Conservation (phyloP, 1,139 yeast species). For the Yamadazyma friedrichii region DNA sequence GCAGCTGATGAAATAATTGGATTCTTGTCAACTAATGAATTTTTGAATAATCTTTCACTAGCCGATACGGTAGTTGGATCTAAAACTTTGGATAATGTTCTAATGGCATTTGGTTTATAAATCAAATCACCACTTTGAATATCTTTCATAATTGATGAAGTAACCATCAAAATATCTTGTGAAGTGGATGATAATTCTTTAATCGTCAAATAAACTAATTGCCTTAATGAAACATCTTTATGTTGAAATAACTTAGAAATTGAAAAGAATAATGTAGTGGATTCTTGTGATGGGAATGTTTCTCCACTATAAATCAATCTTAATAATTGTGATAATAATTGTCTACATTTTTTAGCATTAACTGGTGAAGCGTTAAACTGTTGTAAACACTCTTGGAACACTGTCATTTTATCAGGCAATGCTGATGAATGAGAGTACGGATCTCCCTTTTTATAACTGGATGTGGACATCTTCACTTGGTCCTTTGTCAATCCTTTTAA, state of each 20-base stretch:
- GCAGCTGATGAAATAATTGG: constrained; percentile 93
- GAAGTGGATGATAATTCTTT: constrained; percentile 85
- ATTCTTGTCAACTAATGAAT: constrained; percentile 88
- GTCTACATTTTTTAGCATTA: constrained; percentile 83
- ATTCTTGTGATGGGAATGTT: constrained; percentile 82
- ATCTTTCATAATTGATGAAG: constrained; percentile 97
- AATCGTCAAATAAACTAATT: constrained; percentile 88
- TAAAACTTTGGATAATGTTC: constrained; percentile 85
- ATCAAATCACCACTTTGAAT: constrained; percentile 85
- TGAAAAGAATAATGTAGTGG: constrained; percentile 89
- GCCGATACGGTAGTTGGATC: constrained; percentile 93
- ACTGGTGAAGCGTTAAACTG: constrained; percentile 93
- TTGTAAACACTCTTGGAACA: constrained; percentile 91
- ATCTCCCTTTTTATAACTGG: constrained; percentile 85
- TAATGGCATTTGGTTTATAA: constrained; percentile 91
- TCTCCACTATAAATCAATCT: constrained; percentile 81
- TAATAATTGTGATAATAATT: constrained; percentile 68
- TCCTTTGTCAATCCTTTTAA: neutral
- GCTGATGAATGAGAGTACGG: constrained; percentile 56
- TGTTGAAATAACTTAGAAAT: constrained; percentile 94
- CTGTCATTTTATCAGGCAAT: constrained; percentile 92
- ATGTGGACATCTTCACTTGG: constrained; percentile 44
- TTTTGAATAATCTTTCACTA: constrained; percentile 89
- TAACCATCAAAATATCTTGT: constrained; percentile 94
- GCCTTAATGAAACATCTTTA: constrained; percentile 86